A percentile compares a stretch with the other conserved stretches of the same genome.
Evolutionary conservation across 768 basidiomycete species (phyloP).

Genomic region (Dictyophora rubrovolvata): DNA sequence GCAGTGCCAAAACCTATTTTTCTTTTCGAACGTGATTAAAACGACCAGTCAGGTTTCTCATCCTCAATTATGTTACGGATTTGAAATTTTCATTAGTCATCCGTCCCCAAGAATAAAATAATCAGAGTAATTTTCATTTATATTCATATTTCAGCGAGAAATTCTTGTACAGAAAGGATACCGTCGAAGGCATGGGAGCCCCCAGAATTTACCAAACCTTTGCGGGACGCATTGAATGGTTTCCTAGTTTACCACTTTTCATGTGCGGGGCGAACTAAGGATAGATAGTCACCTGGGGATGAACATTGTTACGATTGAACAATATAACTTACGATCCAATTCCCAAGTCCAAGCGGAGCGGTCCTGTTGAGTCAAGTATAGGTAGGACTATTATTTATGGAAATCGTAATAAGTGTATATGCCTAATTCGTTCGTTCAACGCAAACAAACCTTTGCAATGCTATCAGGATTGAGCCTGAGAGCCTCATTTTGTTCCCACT

Average conservation of each 20-base stretch:
- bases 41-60: too few species aligned
- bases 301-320: background rate
- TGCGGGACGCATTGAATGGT: background rate
- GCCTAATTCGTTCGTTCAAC: too few species aligned
- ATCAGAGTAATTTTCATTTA: too few species aligned
- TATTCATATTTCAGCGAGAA: too few species aligned
- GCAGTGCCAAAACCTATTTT: too few species aligned
- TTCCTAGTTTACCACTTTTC: constrained; percentile 36
- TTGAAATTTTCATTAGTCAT: too few species aligned
- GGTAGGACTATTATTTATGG: constrained; percentile 40
- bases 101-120: too few species aligned
- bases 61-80: too few species aligned
- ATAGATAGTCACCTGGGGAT: background rate
- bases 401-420: too few species aligned
- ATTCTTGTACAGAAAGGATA: too few species aligned
- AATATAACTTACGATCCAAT: constrained; percentile 49
- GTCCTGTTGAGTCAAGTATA: constrained; percentile 59
- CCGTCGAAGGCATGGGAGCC: too few species aligned
- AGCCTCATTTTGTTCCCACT: constrained; percentile 37
- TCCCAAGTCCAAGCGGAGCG: constrained; percentile 73
- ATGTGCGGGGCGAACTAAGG: constrained; percentile 37
- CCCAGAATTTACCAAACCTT: background rate
- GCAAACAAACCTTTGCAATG: constrained; percentile 49
- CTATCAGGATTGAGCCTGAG: constrained; percentile 49
- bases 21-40: too few species aligned